Percentiles rank a stretch among this genome's conserved stretches.
Evolutionary conservation across 371 early-diverging fungal species (phyloP).

Genomic region (Mortierella sp.): DNA sequence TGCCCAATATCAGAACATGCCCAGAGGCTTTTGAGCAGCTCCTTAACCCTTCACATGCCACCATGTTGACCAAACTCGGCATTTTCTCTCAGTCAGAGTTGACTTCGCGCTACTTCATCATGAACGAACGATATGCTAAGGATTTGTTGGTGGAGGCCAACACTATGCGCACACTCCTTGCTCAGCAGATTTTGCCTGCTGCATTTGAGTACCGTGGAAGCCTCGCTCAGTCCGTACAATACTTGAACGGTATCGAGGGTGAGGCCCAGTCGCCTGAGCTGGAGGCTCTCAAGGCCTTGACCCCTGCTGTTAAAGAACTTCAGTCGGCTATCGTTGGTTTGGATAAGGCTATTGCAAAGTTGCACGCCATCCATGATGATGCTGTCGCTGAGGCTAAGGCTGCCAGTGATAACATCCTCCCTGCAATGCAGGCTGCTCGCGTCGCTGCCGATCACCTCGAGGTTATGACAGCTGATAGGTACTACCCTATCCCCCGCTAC

Average conservation of each 20-base stretch:
- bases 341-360: conserved; percentile 67
- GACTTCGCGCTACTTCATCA: conserved; percentile 92
- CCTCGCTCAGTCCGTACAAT: conserved; percentile 81
- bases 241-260: conserved; percentile 72
- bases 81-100: conserved; percentile 92
- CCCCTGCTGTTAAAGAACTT: conserved; percentile 72
- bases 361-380: conserved; percentile 69
- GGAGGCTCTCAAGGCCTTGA: conserved; percentile 74
- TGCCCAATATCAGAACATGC: conserved; percentile 91
- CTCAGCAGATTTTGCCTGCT: conserved; percentile 90
- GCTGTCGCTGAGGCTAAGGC: conserved; percentile 73
- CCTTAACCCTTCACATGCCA: conserved; percentile 73
- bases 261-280: conserved; percentile 80
- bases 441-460: conserved; percentile 84
- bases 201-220: conserved; percentile 90
- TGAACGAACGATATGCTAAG: conserved; percentile 96
- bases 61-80: conserved; percentile 83
- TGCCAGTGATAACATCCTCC: conserved; percentile 72
- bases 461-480: conserved; percentile 85
- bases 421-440: conserved; percentile 82
- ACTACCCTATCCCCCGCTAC: conserved; percentile 97
- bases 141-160: conserved; percentile 95
- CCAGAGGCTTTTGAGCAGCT: conserved; percentile 91
- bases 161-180: conserved; percentile 87
- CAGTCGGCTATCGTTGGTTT: conserved; percentile 70